These are phyloP conservation scores for Pyrenophora tritici-repentis DNA, from an alignment of 2,329 filamentous ascomycete genomes.

Conservation along the genomic window DNA sequence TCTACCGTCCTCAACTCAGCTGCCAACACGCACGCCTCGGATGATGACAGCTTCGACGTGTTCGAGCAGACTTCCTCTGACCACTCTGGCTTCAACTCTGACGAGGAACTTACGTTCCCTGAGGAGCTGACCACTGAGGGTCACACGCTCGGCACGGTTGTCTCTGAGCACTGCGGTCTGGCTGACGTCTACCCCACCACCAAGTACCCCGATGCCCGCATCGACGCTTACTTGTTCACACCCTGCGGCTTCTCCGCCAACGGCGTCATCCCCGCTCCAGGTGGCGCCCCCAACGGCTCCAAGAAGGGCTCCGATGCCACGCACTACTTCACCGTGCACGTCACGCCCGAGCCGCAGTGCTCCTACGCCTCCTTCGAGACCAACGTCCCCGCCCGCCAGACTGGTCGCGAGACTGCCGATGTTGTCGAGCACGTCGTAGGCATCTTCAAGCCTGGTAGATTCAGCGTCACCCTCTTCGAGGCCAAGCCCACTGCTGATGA, in stretches of 20 bases:
- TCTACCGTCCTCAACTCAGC: conserved; percentile 46
- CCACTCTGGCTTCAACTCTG: conserved; percentile 61
- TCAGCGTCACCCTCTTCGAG: conserved; percentile 96
- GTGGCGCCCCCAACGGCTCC: conserved; percentile 51
- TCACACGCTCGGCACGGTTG: conserved; percentile 87
- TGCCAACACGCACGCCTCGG: conserved; percentile 49
- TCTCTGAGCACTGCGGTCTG: conserved; percentile 87
- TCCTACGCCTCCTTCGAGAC: conserved; percentile 99
- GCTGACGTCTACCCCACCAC: conserved; percentile 84
- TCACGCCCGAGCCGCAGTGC: conserved; percentile 95
- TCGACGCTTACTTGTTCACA: conserved; percentile 95
- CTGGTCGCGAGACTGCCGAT: conserved; percentile 83
- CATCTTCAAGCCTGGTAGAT: conserved; percentile 97
- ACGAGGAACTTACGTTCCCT: conserved; percentile 63
- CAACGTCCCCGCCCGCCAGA: conserved; percentile 89
- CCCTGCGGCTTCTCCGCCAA: conserved; percentile 98
- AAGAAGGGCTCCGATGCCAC: conserved; percentile 48
- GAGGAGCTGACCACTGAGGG: conserved; percentile 88
- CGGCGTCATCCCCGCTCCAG: conserved; percentile 83
- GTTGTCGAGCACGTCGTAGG: conserved; percentile 91
- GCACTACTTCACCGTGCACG: conserved; percentile 98
- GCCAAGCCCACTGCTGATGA: conserved; percentile 67
- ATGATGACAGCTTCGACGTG: conserved; percentile 75
- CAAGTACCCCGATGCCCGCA: conserved; percentile 87
- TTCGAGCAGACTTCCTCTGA: conserved; percentile 76